A percentile compares a stretch with the other conserved stretches of the same genome.
Conservation (phyloP, 1,284 basidiomycete genomes). For the Irpex sp. region DNA sequence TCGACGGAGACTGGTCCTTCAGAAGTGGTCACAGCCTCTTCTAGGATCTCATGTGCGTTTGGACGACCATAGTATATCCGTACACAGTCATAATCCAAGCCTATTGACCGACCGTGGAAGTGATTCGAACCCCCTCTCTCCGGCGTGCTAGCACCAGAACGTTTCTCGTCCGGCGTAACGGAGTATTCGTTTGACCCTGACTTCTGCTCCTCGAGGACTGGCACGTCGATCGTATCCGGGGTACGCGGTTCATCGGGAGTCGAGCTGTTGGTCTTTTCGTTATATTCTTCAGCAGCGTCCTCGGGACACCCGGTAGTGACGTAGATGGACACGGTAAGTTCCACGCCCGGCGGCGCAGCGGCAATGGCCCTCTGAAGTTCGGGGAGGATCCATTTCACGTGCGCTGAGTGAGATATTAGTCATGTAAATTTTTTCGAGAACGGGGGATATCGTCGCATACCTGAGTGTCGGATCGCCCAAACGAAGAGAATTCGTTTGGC, state of each 20-base stretch:
- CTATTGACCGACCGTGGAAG: background rate
- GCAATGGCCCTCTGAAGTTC: conserved; percentile 16
- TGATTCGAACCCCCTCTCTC: conserved; percentile 4
- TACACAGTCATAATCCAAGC: conserved; percentile 1
- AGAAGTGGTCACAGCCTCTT: conserved; percentile 17
- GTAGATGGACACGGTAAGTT: conserved; percentile 17
- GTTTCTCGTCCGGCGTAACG: background rate
- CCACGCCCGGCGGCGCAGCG: conserved; percentile 11
- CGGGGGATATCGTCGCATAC: conserved; percentile 20
- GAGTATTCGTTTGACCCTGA: background rate
- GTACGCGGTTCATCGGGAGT: background rate
- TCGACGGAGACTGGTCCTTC: conserved; percentile 20
- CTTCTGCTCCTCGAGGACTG: background rate
- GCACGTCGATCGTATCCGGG: background rate
- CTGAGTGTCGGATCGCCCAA: conserved; percentile 37
- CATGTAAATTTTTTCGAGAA: too few species aligned
- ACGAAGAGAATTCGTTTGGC: conserved; percentile 33
- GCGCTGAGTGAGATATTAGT: conserved; percentile 11
- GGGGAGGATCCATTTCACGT: conserved; percentile 19
- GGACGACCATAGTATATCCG: conserved; percentile 13
- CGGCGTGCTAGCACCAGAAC: background rate
- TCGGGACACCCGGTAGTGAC: conserved; percentile 11
- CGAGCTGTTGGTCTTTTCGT: background rate
- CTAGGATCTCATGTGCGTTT: conserved; percentile 16
- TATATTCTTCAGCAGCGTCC: background rate